Percentiles rank a stretch among this genome's conserved stretches.
phyloP scores from a whole-genome alignment of 805 yeast genomes.

The Jamesozyma spencerorum region DNA sequence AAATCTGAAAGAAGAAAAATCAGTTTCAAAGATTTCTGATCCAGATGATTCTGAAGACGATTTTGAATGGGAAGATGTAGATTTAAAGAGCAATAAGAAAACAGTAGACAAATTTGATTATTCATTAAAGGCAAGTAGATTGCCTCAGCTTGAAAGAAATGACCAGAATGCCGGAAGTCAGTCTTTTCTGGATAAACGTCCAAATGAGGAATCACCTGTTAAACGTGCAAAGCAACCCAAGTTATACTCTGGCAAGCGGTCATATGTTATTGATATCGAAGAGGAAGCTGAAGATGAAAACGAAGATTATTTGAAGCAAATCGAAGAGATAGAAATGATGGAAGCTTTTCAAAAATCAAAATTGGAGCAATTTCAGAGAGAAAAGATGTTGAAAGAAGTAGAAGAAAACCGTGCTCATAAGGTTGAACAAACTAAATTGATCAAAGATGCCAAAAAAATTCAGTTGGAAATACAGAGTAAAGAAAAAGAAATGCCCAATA shows the following conservation, averaged over 20 bases:
- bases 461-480: not conserved
- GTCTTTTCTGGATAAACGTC: conserved; percentile 26
- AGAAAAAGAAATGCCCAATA: not conserved
- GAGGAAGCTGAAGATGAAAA: conserved; percentile 15
- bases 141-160: conserved; percentile 24
- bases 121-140: conserved; percentile 36
- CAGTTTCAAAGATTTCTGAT: conserved; percentile 9
- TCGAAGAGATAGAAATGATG: conserved; percentile 30
- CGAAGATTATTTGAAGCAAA: conserved; percentile 19
- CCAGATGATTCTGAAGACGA: conserved; percentile 24
- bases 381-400: not conserved
- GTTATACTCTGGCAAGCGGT: not conserved
- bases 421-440: conserved; percentile 18
- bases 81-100: conserved; percentile 24
- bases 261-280: conserved; percentile 1
- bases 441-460: not conserved
- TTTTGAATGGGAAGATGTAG: conserved; percentile 58
- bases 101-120: conserved; percentile 27
- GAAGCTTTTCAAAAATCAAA: conserved; percentile 31
- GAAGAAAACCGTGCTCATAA: conserved; percentile 34
- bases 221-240: conserved; percentile 7
- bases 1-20: not conserved
- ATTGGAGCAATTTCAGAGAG: conserved; percentile 4
- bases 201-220: conserved; percentile 15
- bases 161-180: conserved; percentile 19